Conservation (phyloP, 257 asterid genomes). For the Coffea eugenioides region DNA sequence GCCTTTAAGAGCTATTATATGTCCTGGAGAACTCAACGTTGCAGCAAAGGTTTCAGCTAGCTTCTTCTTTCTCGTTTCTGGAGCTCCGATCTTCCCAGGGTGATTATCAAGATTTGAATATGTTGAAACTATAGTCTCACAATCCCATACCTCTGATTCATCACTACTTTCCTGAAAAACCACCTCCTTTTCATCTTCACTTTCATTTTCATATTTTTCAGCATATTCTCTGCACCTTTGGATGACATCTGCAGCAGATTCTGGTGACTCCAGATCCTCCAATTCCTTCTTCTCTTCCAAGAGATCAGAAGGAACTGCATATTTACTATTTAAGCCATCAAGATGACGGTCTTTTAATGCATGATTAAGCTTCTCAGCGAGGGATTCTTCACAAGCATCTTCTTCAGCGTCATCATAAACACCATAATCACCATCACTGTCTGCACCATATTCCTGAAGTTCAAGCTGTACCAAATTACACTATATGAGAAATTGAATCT, state of each 20-base stretch:
- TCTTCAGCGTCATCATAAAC: constrained; percentile 40
- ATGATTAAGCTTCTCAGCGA: constrained; percentile 56
- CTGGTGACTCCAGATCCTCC: constrained; percentile 48
- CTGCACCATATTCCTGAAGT: constrained; percentile 73
- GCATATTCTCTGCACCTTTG: constrained; percentile 67
- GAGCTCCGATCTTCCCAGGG: constrained; percentile 85
- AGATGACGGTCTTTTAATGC: constrained; percentile 44
- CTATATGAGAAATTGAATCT: constrained; percentile 18
- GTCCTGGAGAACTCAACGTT: constrained; percentile 36
- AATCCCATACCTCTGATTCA: constrained; percentile 86
- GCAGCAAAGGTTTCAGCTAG: constrained; percentile 49
- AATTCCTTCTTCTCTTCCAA: constrained; percentile 29
- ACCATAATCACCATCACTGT: constrained; percentile 52
- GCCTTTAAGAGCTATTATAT: constrained; percentile 69
- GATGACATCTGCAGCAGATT: constrained; percentile 63
- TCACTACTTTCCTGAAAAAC: constrained; percentile 73
- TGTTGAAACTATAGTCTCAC: constrained; percentile 83
- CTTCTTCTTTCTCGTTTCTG: constrained; percentile 69
- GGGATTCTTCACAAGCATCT: constrained; percentile 49
- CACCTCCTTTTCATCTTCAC: constrained; percentile 42
- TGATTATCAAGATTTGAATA: constrained; percentile 91
- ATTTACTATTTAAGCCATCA: constrained; percentile 14
- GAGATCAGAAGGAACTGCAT: constrained; percentile 26
- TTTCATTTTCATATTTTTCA: constrained; percentile 56
- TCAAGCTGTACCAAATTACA: constrained; percentile 54